phyloP scores from a whole-genome alignment of 2,329 filamentous ascomycete species.

The Botrytis fabae region DNA sequence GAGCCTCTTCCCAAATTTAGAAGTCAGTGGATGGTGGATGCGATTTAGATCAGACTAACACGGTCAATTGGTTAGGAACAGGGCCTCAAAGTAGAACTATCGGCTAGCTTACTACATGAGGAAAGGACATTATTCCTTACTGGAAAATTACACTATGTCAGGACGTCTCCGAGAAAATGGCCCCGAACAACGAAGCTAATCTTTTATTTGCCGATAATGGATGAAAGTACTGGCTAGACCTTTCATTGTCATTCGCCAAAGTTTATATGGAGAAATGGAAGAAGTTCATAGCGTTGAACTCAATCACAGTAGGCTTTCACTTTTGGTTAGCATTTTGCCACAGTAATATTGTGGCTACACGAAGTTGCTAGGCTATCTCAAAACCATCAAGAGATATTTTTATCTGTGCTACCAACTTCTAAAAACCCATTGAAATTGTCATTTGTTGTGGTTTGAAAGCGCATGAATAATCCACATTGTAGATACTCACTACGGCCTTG shows the following conservation, averaged over 20 bases:
- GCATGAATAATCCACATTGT: neutral
- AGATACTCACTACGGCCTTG: neutral
- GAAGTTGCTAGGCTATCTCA: neutral
- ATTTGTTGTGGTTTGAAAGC: neutral
- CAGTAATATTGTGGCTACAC: neutral
- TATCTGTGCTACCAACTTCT: neutral
- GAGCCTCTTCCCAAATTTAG: neutral
- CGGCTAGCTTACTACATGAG: no score
- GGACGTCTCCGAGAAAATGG: neutral
- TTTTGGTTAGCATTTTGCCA: slow-evolving; percentile 8
- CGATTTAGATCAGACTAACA: neutral
- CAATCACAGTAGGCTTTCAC: no score
- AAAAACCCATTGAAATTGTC: neutral
- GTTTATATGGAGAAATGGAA: neutral
- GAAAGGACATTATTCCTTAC: neutral
- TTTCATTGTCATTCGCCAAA: neutral
- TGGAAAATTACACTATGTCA: neutral
- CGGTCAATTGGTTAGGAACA: neutral
- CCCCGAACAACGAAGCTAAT: neutral
- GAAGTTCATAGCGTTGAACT: neutral
- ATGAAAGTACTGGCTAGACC: neutral
- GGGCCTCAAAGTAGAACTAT: neutral
- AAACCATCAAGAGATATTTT: neutral
- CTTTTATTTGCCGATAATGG: neutral
- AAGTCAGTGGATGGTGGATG: neutral